These are phyloP conservation scores for Aspergillus sp. DNA, from an alignment of 2,329 filamentous ascomycete genomes.

Conservation along the genomic window DNA sequence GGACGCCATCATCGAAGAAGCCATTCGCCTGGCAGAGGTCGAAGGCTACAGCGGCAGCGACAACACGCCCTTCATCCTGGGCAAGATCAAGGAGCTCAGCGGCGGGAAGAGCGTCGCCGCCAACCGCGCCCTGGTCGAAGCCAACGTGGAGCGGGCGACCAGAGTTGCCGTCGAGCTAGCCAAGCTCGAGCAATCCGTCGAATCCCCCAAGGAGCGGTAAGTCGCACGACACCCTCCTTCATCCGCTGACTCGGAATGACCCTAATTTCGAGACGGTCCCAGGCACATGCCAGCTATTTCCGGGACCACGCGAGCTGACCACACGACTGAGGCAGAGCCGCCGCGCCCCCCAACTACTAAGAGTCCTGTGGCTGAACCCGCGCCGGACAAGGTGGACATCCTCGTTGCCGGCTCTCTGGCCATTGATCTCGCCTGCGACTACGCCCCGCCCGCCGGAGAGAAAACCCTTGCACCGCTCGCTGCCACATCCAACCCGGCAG, in stretches of 20 bases:
- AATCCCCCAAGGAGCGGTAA: slow-evolving; percentile 35
- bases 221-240: slow-evolving; percentile 23
- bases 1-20: slow-evolving; percentile 66
- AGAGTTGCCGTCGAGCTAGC: slow-evolving; percentile 63
- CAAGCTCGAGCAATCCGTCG: slow-evolving; percentile 49
- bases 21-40: slow-evolving; percentile 63
- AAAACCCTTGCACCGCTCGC: slow-evolving; percentile 40
- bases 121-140: slow-evolving; percentile 69
- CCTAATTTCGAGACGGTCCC: slow-evolving; percentile 36
- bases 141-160: slow-evolving; percentile 65
- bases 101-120: slow-evolving; percentile 68
- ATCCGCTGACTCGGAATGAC: slow-evolving; percentile 20
- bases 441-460: slow-evolving; percentile 48
- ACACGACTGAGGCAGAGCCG: slow-evolving; percentile 20
- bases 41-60: slow-evolving; percentile 69
- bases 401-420: slow-evolving; percentile 89
- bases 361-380: slow-evolving; percentile 1
- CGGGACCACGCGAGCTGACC: slow-evolving; percentile 22
- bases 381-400: slow-evolving; percentile 56
- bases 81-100: slow-evolving; percentile 76
- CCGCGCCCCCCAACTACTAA: slow-evolving; percentile 7
- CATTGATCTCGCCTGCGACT: slow-evolving; percentile 84
- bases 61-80: slow-evolving; percentile 82
- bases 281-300: slow-evolving; percentile 38
- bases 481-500: slow-evolving; percentile 82